These are phyloP conservation scores for Venturia pyrina DNA, from an alignment of 2,329 filamentous ascomycete species.

Conservation along the genomic window DNA sequence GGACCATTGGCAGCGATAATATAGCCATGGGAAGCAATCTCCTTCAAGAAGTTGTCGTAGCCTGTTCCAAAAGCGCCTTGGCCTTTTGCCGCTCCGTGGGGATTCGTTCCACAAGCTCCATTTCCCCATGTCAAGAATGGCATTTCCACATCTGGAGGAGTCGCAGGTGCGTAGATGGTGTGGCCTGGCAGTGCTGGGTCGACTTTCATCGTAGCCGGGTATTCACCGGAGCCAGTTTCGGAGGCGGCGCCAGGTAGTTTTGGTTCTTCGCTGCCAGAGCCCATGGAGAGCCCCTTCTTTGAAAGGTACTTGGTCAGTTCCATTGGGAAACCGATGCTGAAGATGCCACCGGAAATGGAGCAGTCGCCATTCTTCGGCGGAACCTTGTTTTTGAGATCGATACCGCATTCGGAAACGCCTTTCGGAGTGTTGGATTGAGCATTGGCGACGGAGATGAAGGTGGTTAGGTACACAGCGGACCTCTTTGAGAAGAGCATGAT, in stretches of 20 bases:
- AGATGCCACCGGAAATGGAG: background rate
- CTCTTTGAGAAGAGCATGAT: background rate
- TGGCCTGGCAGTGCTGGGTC: conserved; percentile 9
- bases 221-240: conserved; percentile 7
- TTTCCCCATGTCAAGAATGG: conserved; percentile 12
- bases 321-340: background rate
- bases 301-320: background rate
- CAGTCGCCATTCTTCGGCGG: background rate
- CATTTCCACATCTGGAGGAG: conserved; percentile 11
- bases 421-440: background rate
- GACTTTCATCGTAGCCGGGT: background rate
- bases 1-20: conserved; percentile 11
- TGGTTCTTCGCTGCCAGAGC: conserved; percentile 1
- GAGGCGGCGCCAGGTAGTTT: background rate
- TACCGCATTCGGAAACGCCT: background rate
- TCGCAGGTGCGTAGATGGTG: conserved; percentile 11
- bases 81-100: background rate
- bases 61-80: conserved; percentile 8
- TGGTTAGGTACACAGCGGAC: background rate
- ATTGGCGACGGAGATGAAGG: background rate
- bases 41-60: conserved; percentile 9
- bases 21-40: conserved; percentile 13
- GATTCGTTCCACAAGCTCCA: conserved; percentile 4
- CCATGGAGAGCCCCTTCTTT: background rate
- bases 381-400: background rate